Base-by-base conservation (phyloP, 2,329 filamentous ascomycete species). In the Meredithiella fracta region DNA sequence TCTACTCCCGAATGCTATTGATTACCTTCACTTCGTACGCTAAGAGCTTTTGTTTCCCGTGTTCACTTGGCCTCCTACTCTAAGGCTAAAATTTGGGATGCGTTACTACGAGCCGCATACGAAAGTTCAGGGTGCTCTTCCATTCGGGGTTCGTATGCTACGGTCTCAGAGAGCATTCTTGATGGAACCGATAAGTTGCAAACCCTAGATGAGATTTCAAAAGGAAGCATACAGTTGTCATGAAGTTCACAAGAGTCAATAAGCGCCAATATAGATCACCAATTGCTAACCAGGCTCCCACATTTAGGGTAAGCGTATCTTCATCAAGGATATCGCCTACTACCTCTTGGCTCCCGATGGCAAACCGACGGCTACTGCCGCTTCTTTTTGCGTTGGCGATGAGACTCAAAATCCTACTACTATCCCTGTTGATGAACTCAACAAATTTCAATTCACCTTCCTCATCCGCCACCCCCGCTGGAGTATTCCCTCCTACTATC, bases 241-340 rank as follows among this genome's bases (percentile, higher is more conserved):
- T 15, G 17, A 42, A 42, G 6, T 4, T 7, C 14, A 42, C 6
- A 42, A n/a, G 29, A 5, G 11, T 11, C 11, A 34, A 34, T 34
- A 34, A 34, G 5, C 29, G 29, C 5, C 5, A 34, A 34, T 34
- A 5, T 5, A 34, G 29, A 34, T 34, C 29, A 34, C 29, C 29
- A 7, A 7, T 42, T 20, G 11, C 14, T 51, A 51, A 51, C 47
- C 47, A 15, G 23, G 11, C 26, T 57, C 63, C 63, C 62, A 60
- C 55, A 52, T 60, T 54, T 62, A 94, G 86, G 85, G 82, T 64
- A 95, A 94, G 73, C 86, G 91, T 63, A 73, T 94, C 63, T 96
- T 97, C 72, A 92, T 98, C 77, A 98, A 98, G 70, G 92, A 97
- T 68, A 98, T 97, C 72, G 83, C 86, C 56, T 85, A 96, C 70